Evolutionary conservation across 257 asterid genomes (phyloP), one percentile per base, ranked within the genome.

Genomic region (Solanum piurae): DNA sequence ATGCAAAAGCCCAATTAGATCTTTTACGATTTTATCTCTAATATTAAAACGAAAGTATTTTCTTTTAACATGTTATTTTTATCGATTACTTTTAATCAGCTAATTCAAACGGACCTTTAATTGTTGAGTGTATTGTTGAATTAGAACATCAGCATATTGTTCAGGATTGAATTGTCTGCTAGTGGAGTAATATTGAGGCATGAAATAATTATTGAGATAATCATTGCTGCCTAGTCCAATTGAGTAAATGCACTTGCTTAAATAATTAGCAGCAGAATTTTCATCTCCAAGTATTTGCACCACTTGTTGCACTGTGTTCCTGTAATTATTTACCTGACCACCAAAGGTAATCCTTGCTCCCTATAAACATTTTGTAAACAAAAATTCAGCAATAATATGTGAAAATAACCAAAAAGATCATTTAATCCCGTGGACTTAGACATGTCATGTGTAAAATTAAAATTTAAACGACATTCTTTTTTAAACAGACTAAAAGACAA

Each of bases 251-350:
- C 93, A 92, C 44, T 90, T 90, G 89, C 91, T 90, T 3, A 92
- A 83, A 79, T 92, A 92, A 88, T 89, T 23, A 52, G 91, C 90
- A 9, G 93, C 90, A 0, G 89, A 38, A 42, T 91, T 34, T 75
- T 91, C 90, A 75, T 87, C 88, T n/a, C 94, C 94, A 8, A 92
- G 75, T 76, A 92, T 49, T 14, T 84, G 37, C 37, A 90, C 93
- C 29, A 97, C 89, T 85, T 95, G 95, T 12, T 94, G 74, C 20
- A 95, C 98, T 29, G 98, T 93, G 92, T 88, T 91, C 89, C 93
- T 93, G 96, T 96, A 95, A 89, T 96, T 96, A 42, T 90, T 94
- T 42, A 96, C 91, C 87, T 96, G 99, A 13, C 87, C 95, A 1
- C 91, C 84, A 38, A 96, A 94, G 40, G 88, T 92, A 46, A 92